Base-by-base conservation (phyloP, 2,329 filamentous ascomycete genomes). In the Alternaria rosae region DNA sequence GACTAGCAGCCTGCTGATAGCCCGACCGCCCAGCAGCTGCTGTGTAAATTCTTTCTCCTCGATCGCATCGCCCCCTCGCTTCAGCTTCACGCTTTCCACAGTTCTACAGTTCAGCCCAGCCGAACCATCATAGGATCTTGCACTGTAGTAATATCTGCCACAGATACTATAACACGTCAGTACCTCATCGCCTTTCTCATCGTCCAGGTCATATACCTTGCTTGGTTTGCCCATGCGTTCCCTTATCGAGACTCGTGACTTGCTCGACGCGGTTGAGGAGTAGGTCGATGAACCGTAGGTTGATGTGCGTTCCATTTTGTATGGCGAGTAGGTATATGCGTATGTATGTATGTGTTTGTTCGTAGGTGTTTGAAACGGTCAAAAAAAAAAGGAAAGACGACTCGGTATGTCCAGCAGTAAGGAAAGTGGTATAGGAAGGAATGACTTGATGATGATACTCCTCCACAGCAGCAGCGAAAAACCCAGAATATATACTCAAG, bases 161-260 rank as follows among this genome's bases (percentile, higher is more conserved):
- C 20, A 60, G 13, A 28, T 51, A 60, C 57, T 60, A 12, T 28
- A 4, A 10, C n/a, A 28, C 6, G 30, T 60, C n/a, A 57, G 26
- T 17, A 43, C 11, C 5, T 6, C 1, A n/a, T 17, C 9, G 8
- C 10, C n/a, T n/a, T n/a, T n/a, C n/a, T n/a, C 15, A 12, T 25
- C 7, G 12, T 26, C 13, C 10, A 26, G 20, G n/a, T 10, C 9
- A 55, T 23, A 21, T 55, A 56, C 51, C 32, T 32, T 55, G 20
- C 25, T 59, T 32, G 57, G 57, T 20, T 42, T 59, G 21, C 17
- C 52, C 7, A 56, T 17, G 21, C 32, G 57, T 32, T 59, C 57
- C 5, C 47, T n/a, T 43, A 54, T 21, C 6, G 38, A 54, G 4
- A 25, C 23, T 9, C 21, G 47, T 51, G 47, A 25, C 15, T 23